A percentile compares a stretch with the other conserved stretches of the same genome.
These are phyloP conservation scores for Boletus smithii DNA, from an alignment of 1,284 basidiomycete species.

Conservation along the genomic window DNA sequence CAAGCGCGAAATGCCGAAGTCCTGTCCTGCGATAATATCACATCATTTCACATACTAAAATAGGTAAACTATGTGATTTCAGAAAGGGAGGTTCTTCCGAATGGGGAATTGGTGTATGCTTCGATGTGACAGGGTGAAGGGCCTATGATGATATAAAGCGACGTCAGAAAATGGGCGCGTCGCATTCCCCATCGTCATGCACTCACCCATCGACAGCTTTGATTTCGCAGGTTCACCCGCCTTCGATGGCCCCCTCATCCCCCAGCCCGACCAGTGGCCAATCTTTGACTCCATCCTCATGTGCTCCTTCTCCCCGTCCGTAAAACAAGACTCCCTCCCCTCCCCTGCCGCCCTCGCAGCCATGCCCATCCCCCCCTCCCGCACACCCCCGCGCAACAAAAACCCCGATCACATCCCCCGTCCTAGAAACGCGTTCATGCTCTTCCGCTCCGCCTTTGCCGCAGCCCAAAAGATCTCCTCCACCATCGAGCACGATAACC, in stretches of 20 bases:
- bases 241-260: constrained; percentile 20
- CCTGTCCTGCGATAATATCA: constrained; percentile 4
- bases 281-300: constrained; percentile 22
- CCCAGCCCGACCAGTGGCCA: constrained; percentile 22
- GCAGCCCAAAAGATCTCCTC: constrained; percentile 42
- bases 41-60: constrained; percentile 17
- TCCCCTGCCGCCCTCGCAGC: constrained; percentile 21
- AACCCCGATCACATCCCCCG: constrained; percentile 53
- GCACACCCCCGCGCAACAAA: constrained; percentile 30
- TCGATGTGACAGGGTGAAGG: constrained; percentile 29
- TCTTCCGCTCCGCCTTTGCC: constrained; percentile 74
- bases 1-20: constrained; percentile 18
- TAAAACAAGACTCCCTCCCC: constrained; percentile 5
- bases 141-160: constrained; percentile 23
- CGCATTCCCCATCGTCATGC: constrained; percentile 6
- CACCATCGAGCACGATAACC: constrained; percentile 49
- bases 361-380: constrained; percentile 32
- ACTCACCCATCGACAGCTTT: constrained; percentile 9
- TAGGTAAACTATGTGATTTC: constrained; percentile 27
- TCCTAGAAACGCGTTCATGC: constrained; percentile 81
- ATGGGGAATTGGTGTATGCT: no score
- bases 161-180: constrained; percentile 1
- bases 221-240: constrained; percentile 5
- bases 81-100: constrained; percentile 17
- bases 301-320: constrained; percentile 9